Conservation (phyloP, 2,329 filamentous ascomycete species). For the Phaeosphaeriaceae sp. region DNA sequence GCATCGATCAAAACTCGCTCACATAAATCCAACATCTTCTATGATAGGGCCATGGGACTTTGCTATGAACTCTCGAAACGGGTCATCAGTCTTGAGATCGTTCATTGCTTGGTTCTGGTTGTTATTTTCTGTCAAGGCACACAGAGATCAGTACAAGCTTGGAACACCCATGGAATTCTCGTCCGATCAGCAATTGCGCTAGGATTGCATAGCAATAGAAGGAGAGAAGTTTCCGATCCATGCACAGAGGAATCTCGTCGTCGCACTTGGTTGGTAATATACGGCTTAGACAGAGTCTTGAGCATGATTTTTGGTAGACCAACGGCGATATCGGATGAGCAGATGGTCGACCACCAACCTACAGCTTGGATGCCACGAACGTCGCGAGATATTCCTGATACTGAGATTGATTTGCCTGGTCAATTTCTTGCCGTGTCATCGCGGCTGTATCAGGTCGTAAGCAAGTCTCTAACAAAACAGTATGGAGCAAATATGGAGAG, state of each 20-base stretch:
- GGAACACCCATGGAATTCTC: no score
- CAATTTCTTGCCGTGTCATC: conserved; percentile 7
- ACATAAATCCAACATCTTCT: no score
- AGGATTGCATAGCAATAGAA: neutral
- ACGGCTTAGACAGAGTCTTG: conserved; percentile 4
- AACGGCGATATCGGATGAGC: conserved; percentile 1
- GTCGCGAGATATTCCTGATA: neutral
- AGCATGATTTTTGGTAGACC: conserved; percentile 4
- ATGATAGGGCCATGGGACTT: no score
- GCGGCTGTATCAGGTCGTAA: conserved; percentile 1
- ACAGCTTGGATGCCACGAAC: neutral
- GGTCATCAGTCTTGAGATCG: no score
- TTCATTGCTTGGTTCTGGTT: no score
- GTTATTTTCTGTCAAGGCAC: no score
- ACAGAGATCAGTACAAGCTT: no score
- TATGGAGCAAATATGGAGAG: neutral
- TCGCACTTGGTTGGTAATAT: conserved; percentile 4
- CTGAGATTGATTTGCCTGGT: conserved; percentile 1
- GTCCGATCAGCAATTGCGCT: neutral
- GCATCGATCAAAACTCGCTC: no score
- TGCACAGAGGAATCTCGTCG: neutral
- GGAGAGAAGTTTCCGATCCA: neutral
- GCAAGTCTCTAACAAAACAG: neutral
- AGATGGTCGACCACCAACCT: neutral
- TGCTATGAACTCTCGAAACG: no score